Conservation (phyloP, 2,329 filamentous ascomycete species). For the Venturia carpophila region DNA sequence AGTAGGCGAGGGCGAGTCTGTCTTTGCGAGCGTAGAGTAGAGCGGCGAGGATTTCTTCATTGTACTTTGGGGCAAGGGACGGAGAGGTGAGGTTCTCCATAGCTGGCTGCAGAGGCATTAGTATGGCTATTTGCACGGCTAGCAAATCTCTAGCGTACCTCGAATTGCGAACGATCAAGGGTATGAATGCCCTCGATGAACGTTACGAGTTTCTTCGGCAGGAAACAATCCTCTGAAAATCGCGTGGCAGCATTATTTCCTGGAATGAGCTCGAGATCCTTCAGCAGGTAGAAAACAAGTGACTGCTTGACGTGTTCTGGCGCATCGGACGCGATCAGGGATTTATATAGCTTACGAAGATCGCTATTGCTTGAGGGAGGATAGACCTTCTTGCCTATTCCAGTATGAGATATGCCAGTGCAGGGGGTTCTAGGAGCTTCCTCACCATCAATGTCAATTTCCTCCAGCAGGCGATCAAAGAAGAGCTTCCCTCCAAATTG, state of each 20-base stretch:
- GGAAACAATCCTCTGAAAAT: slow-evolving; percentile 58
- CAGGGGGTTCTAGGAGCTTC: slow-evolving; percentile 12
- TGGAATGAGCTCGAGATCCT: slow-evolving; percentile 54
- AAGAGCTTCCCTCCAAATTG: slow-evolving; percentile 46
- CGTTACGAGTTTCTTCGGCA: slow-evolving; percentile 69
- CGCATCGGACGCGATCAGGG: slow-evolving; percentile 57
- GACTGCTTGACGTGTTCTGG: slow-evolving; percentile 72
- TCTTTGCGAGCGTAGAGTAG: slow-evolving; percentile 49
- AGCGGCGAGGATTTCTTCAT: slow-evolving; percentile 69
- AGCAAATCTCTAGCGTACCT: slow-evolving; percentile 35
- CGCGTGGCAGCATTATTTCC: slow-evolving; percentile 44
- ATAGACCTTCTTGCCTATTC: slow-evolving; percentile 54
- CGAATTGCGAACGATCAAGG: slow-evolving; percentile 64
- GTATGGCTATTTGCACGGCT: not conserved
- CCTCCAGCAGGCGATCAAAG: slow-evolving; percentile 67
- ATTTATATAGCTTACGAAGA: slow-evolving; percentile 61
- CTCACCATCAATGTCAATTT: slow-evolving; percentile 63
- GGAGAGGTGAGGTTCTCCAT: slow-evolving; percentile 73
- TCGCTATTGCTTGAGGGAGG: slow-evolving; percentile 63
- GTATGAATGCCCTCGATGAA: slow-evolving; percentile 79
- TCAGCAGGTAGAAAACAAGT: slow-evolving; percentile 74
- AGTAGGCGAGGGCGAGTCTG: slow-evolving; percentile 67
- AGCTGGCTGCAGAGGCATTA: slow-evolving; percentile 44
- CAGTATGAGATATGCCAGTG: not conserved
- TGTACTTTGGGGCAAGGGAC: slow-evolving; percentile 69